Evolutionary conservation across 352 stramenopile genomes (phyloP), one percentile per base, ranked within the genome.

Genomic region (Saprolegnia parasitica): DNA sequence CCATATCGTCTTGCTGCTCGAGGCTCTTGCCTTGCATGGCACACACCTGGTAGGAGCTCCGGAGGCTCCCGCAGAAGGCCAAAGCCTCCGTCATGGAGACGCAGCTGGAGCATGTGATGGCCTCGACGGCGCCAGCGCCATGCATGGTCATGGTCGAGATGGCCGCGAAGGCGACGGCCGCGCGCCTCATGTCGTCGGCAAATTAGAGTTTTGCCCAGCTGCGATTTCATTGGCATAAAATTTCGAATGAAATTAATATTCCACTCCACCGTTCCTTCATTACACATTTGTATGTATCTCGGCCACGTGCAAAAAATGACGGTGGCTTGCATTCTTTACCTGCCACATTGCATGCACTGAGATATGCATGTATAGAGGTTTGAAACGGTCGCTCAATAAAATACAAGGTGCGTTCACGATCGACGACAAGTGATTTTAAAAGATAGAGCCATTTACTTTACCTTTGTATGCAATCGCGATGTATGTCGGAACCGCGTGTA

Each of bases 191-290:
- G 42, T 49, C 42, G 42, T 49, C 13, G 42, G 42, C 42, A 49
- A 49, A 49, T n/a, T 49, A 15, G 13, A n/a, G 1, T 49, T 49
- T 10, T 49, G 42, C 42, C 3, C 42, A 3, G 42, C 18, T 15
- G 23, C 35, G 35, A 39, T 10, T 62, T 62, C 24, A 39, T 62
- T 35, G 29, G 21, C 55, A 62, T 62, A 35, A 62, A 62, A 62
- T n/a, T 39, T 23, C 55, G 23, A 35, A 39, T 3, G 24, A 23
- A 62, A n/a, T 46, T 62, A 39, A 62, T 45, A 26, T 35, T n/a
- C 21, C 3, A 13, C 5, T 6, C 23, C 4, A 15, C 26, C 26
- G 11, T 8, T 1, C 18, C 11, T n/a, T 21, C 54, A 35, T 15
- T 40, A 18, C 3, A 1, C 10, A 11, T n/a, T 49, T 49, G 13